Conservation (phyloP, 129 eudicot genomes). For the Rutidosis leptorrhynchoides region DNA sequence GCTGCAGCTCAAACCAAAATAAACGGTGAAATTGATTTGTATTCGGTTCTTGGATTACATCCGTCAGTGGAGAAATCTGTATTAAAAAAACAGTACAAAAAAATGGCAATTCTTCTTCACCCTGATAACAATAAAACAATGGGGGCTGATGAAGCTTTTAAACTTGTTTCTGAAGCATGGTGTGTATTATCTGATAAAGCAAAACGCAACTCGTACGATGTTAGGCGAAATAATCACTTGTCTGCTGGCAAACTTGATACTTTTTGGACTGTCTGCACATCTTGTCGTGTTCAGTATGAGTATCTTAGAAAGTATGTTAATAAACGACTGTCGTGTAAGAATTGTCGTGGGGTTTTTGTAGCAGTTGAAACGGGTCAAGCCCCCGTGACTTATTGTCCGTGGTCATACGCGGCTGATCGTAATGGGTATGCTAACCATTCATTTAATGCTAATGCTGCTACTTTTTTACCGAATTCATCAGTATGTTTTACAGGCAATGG, state of each 20-base stretch:
- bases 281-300: conserved; percentile 98
- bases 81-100: conserved; percentile 74
- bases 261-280: conserved; percentile 95
- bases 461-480: conserved; percentile 49
- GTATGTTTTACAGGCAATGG: conserved; percentile 60
- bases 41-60: conserved; percentile 73
- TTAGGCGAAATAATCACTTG: conserved; percentile 53
- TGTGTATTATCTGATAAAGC: conserved; percentile 60
- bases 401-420: conserved; percentile 62
- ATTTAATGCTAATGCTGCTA: conserved; percentile 30
- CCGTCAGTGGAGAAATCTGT: conserved; percentile 64
- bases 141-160: conserved; percentile 96
- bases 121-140: conserved; percentile 91
- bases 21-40: conserved; percentile 77
- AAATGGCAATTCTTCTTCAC: conserved; percentile 87
- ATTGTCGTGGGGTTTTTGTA: conserved; percentile 86
- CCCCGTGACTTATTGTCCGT: conserved; percentile 59
- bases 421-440: conserved; percentile 70
- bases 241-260: conserved; percentile 56
- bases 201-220: conserved; percentile 71
- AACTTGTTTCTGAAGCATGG: conserved; percentile 90
- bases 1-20: conserved; percentile 44
- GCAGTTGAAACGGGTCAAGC: conserved; percentile 90
- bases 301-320: conserved; percentile 89
- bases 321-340: conserved; percentile 90